Base-by-base conservation (phyloP, 2,329 filamentous ascomycete genomes). In the Cyanodermella asteris region DNA sequence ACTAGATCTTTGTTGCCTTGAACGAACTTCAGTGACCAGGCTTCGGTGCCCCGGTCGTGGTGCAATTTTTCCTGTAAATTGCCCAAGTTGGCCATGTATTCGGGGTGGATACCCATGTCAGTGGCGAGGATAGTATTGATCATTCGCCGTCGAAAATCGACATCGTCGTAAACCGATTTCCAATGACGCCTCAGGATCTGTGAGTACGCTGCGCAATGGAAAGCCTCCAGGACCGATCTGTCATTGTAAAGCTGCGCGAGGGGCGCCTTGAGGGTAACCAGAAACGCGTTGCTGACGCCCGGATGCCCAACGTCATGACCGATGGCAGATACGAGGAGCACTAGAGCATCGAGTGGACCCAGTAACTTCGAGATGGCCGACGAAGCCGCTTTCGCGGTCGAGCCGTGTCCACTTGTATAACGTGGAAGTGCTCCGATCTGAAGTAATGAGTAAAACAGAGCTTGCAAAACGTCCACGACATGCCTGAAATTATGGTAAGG, bases 401-500 rank as follows among this genome's bases (percentile, higher is more conserved):
- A 29, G 20, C 41, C 26, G 16, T 39, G 34, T 10, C 42, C 34
- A 11, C 45, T 44, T 3, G 45, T 43, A 47, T 75, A 87, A 5
- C 64, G 61, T 9, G 74, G 74, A 24, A 90, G 54, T 17, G 69
- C 67, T 28, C 78, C 76, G 25, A 91, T 71, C 34, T 68, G 67
- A 28, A 93, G 59, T 5, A 94, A 64, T 43, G 93, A 91, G 51
- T 74, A 71, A 46, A 93, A 94, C 4, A 81, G 69, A 2, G 84
- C 90, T 47, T 94, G 84, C 26, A 94, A 59, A 15, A 97, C 87
- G 48, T 97, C 87, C 32, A 93, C 73, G 13, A 91, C 87, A 49
- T 97, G 87, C 27, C 84, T 75, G 46, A 94, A 97, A 50, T 97
- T 97, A 56, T 97, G 87, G 43, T 94, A 97, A 13, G 84, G 76